Evolutionary conservation across 2,329 filamentous ascomycete genomes (phyloP).

Genomic region (Aspergillus pseudoterreus): DNA sequence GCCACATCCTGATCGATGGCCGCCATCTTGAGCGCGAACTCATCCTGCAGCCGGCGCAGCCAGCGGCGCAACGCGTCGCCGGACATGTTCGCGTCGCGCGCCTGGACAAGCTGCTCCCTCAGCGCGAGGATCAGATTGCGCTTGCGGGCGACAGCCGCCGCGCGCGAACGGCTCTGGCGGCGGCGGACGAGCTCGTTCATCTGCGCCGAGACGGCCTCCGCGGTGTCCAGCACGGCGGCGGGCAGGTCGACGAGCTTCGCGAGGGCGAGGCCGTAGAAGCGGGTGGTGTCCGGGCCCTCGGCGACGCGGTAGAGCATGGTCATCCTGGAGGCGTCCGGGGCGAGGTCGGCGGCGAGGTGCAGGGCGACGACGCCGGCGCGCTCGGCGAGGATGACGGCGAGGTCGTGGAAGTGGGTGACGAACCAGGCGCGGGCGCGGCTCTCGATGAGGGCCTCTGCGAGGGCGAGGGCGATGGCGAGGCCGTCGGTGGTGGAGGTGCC

Average conservation of each 20-base stretch:
- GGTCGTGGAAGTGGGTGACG: slow-evolving; percentile 84
- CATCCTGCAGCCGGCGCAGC: slow-evolving; percentile 64
- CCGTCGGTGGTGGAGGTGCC: slow-evolving; percentile 89
- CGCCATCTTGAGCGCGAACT: slow-evolving; percentile 71
- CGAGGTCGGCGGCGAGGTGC: slow-evolving; percentile 70
- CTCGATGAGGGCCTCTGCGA: slow-evolving; percentile 81
- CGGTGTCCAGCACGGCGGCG: slow-evolving; percentile 60
- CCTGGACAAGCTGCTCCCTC: slow-evolving; percentile 68
- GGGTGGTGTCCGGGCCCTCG: slow-evolving; percentile 65
- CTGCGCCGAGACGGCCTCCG: slow-evolving; percentile 61
- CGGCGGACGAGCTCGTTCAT: slow-evolving; percentile 58
- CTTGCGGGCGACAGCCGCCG: slow-evolving; percentile 57
- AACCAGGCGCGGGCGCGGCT: slow-evolving; percentile 83
- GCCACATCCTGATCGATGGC: slow-evolving; percentile 51
- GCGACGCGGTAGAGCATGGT: slow-evolving; percentile 85
- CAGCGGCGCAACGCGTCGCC: slow-evolving; percentile 61
- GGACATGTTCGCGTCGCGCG: slow-evolving; percentile 61
- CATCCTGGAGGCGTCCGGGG: slow-evolving; percentile 58
- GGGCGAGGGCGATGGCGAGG: slow-evolving; percentile 80
- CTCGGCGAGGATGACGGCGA: slow-evolving; percentile 71
- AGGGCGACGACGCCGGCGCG: slow-evolving; percentile 77
- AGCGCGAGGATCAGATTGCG: slow-evolving; percentile 71
- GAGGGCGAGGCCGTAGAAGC: slow-evolving; percentile 80
- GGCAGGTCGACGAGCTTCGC: slow-evolving; percentile 74
- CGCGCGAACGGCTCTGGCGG: slow-evolving; percentile 57